Base-by-base conservation (phyloP, 75 land plant species). In the Pseudotsuga menziesii region DNA sequence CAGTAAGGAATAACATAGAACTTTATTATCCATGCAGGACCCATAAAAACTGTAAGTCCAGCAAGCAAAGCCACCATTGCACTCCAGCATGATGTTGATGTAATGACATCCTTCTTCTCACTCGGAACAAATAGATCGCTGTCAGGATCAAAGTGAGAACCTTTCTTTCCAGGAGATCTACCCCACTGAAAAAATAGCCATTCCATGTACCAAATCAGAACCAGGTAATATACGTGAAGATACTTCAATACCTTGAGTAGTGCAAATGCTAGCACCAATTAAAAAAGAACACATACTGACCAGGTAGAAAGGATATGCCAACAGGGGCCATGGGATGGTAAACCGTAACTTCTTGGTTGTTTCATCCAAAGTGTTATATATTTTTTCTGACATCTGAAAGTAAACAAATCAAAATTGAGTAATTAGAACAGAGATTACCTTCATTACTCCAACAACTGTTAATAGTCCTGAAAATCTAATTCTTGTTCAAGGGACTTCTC, bases 71-170 rank as follows among this genome's bases (percentile, higher is more conserved):
- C 89, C 11, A 78, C 84, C 98, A 90, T 94, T 0, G 88, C 79
- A 5, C 76, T 44, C 99, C 99, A 96, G 80, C 99, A 90, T 0
- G 76, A 73, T 52, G 98, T 94, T 20, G 98, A 96, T 2, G 85
- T 88, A 8, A 96, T 58, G 11, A 96, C 88, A 61, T 82, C 87
- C 20, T 86, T 86, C 56, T 85, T 90, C 80, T 96, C 99, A 72
- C 61, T 83, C 0, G 95, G 91, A 1, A 74, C 70, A 74, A 96
- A 96, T 75, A 96, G 78, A 41, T 79, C 76, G 27, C 98, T 94
- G 36, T 86, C 78, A 20, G 99, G 99, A 60, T 94, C 80, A 78
- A 86, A 96, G 71, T 96, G 99, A 5, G 98, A 94, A 16, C 98
- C 99, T 72, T 27, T 61, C 78, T 94, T 96, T 27, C 98, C 99